Evolutionary conservation across 495 filamentous ascomycete species (phyloP).

Genomic region (Jackrogersella minutella): DNA sequence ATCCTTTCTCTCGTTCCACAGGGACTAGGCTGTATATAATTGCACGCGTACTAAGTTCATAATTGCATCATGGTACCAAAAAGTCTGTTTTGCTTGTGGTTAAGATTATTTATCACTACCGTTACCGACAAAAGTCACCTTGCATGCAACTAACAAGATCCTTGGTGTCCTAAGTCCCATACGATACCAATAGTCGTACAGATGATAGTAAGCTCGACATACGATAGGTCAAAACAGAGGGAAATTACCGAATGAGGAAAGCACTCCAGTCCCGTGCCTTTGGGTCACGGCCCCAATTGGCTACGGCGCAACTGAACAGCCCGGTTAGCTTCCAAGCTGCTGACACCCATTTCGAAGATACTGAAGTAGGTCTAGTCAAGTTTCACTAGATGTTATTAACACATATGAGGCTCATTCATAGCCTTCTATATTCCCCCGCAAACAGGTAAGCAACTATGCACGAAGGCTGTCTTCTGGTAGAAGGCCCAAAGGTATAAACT

Average conservation of each 20-base stretch:
- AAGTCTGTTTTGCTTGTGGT: background rate
- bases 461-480: background rate
- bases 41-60: constrained; percentile 8
- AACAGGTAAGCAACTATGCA: too few relatives aligned
- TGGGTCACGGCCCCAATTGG: constrained; percentile 3
- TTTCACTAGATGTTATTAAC: too few relatives aligned
- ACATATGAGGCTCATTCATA: background rate
- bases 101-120: too few relatives aligned
- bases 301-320: background rate
- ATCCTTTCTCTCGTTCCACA: background rate
- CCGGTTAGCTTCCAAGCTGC: background rate
- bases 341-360: background rate
- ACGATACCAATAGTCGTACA: background rate
- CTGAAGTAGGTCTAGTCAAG: background rate
- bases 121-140: background rate
- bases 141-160: constrained; percentile 1
- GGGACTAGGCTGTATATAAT: constrained; percentile 14
- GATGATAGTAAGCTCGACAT: constrained; percentile 2
- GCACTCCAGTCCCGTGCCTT: background rate
- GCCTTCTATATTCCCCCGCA: too few relatives aligned
- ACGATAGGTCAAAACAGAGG: constrained; percentile 24
- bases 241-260: constrained; percentile 35
- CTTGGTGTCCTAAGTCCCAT: background rate
- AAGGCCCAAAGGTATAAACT: background rate
- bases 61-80: background rate